These are phyloP conservation scores for Quercus lobata DNA, from an alignment of 331 rosid species.

Conservation along the genomic window DNA sequence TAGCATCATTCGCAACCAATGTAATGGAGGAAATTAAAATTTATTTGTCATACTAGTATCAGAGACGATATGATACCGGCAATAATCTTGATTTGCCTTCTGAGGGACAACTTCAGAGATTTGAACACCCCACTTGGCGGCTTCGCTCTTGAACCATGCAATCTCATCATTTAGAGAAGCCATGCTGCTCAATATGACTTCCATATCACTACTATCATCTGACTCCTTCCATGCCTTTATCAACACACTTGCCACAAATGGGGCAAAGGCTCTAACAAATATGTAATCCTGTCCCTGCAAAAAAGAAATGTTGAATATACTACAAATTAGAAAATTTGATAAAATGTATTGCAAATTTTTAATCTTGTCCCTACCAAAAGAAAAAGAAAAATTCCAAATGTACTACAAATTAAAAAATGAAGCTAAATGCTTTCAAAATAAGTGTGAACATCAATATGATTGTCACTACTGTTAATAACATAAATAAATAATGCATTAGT, in stretches of 20 bases:
- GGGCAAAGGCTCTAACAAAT: slow-evolving; percentile 66
- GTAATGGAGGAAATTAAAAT: no score
- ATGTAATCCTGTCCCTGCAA: slow-evolving; percentile 76
- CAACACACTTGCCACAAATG: slow-evolving; percentile 56
- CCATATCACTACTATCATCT: slow-evolving; percentile 48
- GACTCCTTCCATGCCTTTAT: slow-evolving; percentile 68
- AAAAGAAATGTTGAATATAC: no score
- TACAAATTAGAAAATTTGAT: no score
- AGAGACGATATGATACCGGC: slow-evolving; percentile 31
- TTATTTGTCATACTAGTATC: neutral
- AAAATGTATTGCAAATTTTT: no score
- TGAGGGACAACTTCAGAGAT: slow-evolving; percentile 52
- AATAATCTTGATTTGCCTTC: slow-evolving; percentile 34
- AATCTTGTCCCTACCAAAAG: no score
- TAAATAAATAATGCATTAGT: no score
- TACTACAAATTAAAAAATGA: no score
- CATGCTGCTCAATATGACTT: slow-evolving; percentile 52
- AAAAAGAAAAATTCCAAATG: no score
- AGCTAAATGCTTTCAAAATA: no score
- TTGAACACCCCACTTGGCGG: slow-evolving; percentile 47
- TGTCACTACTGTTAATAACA: no score
- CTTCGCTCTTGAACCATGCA: slow-evolving; percentile 70
- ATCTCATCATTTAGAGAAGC: slow-evolving; percentile 64
- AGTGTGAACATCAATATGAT: no score
- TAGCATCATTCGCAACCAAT: no score